Percentiles rank a stretch among this genome's conserved stretches.
phyloP scores from a whole-genome alignment of 2,329 filamentous ascomycete species.

The Rhynchosporium agropyri region DNA sequence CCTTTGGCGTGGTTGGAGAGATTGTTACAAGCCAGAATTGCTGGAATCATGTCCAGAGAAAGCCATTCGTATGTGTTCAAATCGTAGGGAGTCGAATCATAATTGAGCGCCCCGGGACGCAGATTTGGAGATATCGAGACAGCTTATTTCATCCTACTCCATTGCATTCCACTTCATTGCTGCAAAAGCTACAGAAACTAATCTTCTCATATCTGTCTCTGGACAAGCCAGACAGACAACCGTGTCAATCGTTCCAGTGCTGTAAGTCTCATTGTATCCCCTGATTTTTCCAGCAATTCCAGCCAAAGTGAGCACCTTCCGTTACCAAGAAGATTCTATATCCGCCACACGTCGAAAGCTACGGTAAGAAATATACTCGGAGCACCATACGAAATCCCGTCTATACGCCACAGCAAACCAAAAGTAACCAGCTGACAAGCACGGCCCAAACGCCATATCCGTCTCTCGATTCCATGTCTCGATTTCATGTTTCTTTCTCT shows the following conservation, averaged over 20 bases:
- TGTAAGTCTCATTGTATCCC: background rate
- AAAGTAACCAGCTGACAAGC: background rate
- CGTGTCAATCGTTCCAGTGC: background rate
- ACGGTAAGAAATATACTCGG: background rate
- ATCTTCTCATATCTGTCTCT: background rate
- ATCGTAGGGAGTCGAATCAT: too few relatives aligned
- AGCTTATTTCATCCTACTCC: background rate
- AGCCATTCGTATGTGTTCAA: too few relatives aligned
- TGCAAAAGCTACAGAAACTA: slow-evolving; percentile 2
- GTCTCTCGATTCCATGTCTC: background rate
- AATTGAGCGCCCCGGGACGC: too few relatives aligned
- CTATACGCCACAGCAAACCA: background rate
- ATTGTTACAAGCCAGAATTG: too few relatives aligned
- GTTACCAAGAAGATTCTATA: background rate
- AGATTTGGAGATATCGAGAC: background rate
- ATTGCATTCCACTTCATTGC: background rate
- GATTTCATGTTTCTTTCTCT: background rate
- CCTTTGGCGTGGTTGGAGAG: too few relatives aligned
- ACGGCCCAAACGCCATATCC: background rate
- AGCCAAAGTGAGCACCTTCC: background rate
- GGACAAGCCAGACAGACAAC: background rate
- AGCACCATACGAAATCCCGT: background rate
- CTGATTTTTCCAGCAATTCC: background rate
- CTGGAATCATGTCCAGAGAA: too few relatives aligned
- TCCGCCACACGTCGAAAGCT: background rate